Evolutionary conservation across 768 basidiomycete genomes (phyloP).

Genomic region (Macrocybe gigantea): DNA sequence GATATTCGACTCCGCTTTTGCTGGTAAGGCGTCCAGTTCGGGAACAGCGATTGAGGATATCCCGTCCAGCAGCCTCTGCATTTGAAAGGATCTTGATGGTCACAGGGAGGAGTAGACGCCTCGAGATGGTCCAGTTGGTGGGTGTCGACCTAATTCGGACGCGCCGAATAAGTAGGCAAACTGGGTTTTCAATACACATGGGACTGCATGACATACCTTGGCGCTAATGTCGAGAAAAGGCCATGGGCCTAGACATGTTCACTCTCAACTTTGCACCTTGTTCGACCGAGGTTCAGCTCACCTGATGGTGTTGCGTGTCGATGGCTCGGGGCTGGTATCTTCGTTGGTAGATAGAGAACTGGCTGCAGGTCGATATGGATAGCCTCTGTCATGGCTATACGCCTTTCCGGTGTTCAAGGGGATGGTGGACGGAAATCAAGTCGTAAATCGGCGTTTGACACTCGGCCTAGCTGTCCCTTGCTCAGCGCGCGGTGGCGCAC

Average conservation of each 20-base stretch:
- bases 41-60: constrained; percentile 49
- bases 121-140: constrained; percentile 12
- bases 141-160: constrained; percentile 17
- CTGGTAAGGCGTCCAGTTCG: constrained; percentile 50
- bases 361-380: constrained; percentile 8
- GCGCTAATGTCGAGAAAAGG: constrained; percentile 30
- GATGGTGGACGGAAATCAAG: not conserved
- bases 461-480: too few relatives aligned
- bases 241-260: constrained; percentile 24
- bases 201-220: constrained; percentile 10
- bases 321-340: constrained; percentile 26
- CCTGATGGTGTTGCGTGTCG: constrained; percentile 37
- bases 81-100: constrained; percentile 12
- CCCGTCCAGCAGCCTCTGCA: constrained; percentile 25
- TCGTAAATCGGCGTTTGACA: too few relatives aligned
- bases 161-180: not conserved
- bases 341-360: constrained; percentile 13
- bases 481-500: too few relatives aligned
- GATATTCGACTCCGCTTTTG: constrained; percentile 31
- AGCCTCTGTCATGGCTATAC: not conserved
- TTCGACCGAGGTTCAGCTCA: constrained; percentile 14
- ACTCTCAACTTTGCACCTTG: not conserved
- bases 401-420: not conserved
- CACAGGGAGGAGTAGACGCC: constrained; percentile 12
- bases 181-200: not conserved